Evolutionary conservation across 306 rosid species (phyloP).

Genomic region (Rosa lucieae): DNA sequence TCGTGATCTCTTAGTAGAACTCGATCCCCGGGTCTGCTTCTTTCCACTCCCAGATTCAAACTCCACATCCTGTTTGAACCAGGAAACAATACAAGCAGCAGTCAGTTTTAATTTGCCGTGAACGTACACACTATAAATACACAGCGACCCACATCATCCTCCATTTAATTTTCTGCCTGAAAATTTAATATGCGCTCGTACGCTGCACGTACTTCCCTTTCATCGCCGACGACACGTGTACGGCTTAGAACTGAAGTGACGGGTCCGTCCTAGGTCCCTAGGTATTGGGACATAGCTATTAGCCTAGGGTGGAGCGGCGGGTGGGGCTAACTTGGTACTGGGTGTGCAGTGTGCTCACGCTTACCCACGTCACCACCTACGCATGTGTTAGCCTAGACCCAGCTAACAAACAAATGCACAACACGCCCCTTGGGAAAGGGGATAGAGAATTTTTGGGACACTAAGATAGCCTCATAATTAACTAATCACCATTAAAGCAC

Average conservation of each 20-base stretch:
- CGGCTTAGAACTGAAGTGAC: neutral
- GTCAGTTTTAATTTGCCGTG: too few species aligned
- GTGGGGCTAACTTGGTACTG: neutral
- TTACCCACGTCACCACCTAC: conserved; percentile 13
- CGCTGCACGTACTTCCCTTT: conserved; percentile 1
- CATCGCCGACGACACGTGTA: conserved; percentile 21
- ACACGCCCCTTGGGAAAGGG: neutral
- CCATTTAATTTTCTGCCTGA: neutral
- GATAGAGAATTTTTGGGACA: neutral
- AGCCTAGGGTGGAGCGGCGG: neutral
- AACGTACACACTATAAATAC: too few species aligned
- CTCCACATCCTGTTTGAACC: conserved; percentile 47
- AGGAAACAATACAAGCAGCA: neutral
- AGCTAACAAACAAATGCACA: neutral
- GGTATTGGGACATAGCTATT: neutral
- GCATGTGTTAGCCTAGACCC: neutral
- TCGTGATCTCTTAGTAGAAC: conserved; percentile 66
- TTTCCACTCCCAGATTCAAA: conserved; percentile 52
- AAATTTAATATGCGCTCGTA: neutral
- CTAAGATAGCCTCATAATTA: neutral
- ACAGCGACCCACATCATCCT: too few species aligned
- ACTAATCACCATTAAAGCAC: neutral
- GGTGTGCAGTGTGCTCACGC: conserved; percentile 17
- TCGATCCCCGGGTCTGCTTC: conserved; percentile 49
- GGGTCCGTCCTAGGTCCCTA: neutral